phyloP scores from a whole-genome alignment of 2,329 filamentous ascomycete species.

The Geosmithia flava region DNA sequence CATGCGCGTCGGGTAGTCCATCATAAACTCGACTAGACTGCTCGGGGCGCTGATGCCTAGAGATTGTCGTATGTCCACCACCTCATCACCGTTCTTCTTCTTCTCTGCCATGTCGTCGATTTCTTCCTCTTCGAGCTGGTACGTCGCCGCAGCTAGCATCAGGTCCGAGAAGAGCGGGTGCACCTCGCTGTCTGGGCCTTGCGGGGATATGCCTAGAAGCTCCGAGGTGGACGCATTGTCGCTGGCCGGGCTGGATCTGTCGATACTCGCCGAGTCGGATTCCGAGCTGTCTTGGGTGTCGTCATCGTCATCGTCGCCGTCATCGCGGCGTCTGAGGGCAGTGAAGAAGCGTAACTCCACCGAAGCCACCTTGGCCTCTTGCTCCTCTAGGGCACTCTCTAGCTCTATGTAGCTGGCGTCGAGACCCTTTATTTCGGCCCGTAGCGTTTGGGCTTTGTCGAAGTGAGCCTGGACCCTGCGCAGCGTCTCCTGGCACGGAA shows the following conservation, averaged over 20 bases:
- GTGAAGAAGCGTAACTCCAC: constrained; percentile 26
- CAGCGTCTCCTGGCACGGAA: constrained; percentile 7
- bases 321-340: constrained; percentile 13
- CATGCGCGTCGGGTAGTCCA: constrained; percentile 25
- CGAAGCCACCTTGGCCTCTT: constrained; percentile 19
- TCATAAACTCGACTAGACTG: constrained; percentile 24
- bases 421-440: constrained; percentile 22
- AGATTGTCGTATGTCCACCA: constrained; percentile 6
- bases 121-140: constrained; percentile 35
- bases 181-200: constrained; percentile 22
- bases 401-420: constrained; percentile 23
- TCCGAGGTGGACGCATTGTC: constrained; percentile 15
- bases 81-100: constrained; percentile 20
- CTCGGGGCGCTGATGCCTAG: constrained; percentile 8
- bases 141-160: constrained; percentile 27
- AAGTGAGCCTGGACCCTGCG: constrained; percentile 15
- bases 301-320: not conserved
- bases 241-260: not conserved
- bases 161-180: constrained; percentile 35
- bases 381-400: constrained; percentile 20
- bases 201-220: constrained; percentile 20
- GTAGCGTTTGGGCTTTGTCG: constrained; percentile 20
- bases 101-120: constrained; percentile 27
- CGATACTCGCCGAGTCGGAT: constrained; percentile 1
- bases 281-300: not conserved